phyloP scores from a whole-genome alignment of 768 basidiomycete genomes.

The Termitomyces heimii region DNA sequence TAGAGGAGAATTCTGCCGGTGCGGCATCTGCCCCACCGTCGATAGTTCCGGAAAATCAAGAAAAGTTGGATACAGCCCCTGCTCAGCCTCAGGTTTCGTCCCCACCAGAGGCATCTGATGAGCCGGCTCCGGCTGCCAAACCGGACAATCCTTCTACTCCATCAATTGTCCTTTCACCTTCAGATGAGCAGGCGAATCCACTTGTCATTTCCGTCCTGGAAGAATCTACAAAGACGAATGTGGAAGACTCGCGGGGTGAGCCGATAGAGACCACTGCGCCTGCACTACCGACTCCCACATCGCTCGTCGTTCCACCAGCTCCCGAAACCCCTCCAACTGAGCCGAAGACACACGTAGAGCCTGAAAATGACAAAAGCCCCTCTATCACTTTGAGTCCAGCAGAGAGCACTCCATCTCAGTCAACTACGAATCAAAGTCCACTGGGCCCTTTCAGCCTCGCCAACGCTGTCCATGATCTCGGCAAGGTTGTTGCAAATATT shows the following conservation, averaged over 20 bases:
- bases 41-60: neutral
- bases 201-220: neutral
- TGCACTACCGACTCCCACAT: neutral
- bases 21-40: neutral
- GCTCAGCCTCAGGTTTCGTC: neutral
- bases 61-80: neutral
- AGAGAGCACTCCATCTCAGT: neutral
- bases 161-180: conserved; percentile 8
- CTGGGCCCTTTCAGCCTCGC: conserved; percentile 15
- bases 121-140: neutral
- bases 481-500: conserved; percentile 16
- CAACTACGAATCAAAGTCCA: neutral
- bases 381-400: neutral
- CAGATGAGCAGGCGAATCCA: neutral
- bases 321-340: too few relatives aligned
- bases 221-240: neutral
- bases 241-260: neutral
- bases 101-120: neutral
- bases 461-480: conserved; percentile 15
- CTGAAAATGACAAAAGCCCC: neutral
- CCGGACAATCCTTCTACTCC: conserved; percentile 2
- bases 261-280: neutral
- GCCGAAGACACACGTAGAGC: neutral
- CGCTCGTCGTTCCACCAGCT: neutral
- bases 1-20: neutral